phyloP scores from a whole-genome alignment of 176 grass and related monocot genomes.

The Bromus sterilis region DNA sequence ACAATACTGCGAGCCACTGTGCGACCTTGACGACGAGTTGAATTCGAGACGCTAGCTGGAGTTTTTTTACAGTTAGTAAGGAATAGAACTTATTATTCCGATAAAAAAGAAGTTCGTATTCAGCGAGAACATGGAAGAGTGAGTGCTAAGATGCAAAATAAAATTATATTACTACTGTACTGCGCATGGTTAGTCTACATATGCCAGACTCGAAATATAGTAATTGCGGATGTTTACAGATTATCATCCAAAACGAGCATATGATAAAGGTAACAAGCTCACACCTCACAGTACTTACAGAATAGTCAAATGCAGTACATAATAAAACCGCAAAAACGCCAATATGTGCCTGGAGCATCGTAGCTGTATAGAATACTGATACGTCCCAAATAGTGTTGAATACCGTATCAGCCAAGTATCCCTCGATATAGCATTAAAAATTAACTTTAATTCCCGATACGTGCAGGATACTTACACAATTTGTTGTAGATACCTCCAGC shows the following conservation, averaged over 20 bases:
- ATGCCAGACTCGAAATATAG: background rate
- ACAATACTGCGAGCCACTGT: conserved; percentile 64
- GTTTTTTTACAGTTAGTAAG: conserved; percentile 22
- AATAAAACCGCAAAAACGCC: background rate
- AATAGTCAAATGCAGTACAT: background rate
- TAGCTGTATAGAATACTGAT: background rate
- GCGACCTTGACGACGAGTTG: conserved; percentile 33
- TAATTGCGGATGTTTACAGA: background rate
- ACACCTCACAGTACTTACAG: background rate
- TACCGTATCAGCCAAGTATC: background rate
- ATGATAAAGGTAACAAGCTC: background rate
- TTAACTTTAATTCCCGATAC: background rate
- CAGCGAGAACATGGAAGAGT: background rate
- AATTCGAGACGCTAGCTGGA: conserved; percentile 41
- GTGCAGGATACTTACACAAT: background rate
- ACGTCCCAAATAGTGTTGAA: background rate
- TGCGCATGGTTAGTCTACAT: background rate
- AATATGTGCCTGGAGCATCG: background rate
- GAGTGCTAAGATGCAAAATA: background rate
- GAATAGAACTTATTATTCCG: conserved; percentile 19
- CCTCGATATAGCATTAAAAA: background rate
- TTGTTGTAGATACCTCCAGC: background rate
- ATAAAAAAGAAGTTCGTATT: background rate
- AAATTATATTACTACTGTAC: background rate
- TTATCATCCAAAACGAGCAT: background rate